Evolutionary conservation across 805 yeast genomes (phyloP).

Genomic region (Kuraishia molischiana): DNA sequence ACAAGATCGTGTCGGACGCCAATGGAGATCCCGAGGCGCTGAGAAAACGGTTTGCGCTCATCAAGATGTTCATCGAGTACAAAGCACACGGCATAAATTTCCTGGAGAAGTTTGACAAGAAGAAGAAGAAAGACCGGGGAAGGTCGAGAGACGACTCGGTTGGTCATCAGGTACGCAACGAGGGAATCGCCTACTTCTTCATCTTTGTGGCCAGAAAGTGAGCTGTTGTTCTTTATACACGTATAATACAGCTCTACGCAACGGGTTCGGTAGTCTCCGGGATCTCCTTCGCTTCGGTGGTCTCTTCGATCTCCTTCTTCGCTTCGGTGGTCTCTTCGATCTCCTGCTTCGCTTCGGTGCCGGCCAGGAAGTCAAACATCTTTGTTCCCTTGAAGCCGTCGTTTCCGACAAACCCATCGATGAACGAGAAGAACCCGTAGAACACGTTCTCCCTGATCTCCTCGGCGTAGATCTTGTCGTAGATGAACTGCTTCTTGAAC

Average conservation of each 20-base stretch:
- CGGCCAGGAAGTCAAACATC: not conserved
- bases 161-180: constrained; percentile 8
- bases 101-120: constrained; percentile 15
- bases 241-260: too few species aligned
- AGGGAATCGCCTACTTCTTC: constrained; percentile 15
- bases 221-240: not conserved
- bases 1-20: not conserved
- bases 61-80: constrained; percentile 21
- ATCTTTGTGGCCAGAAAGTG: constrained; percentile 15
- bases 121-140: constrained; percentile 5
- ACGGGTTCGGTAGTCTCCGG: not conserved
- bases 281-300: not conserved
- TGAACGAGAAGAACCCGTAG: constrained; percentile 83
- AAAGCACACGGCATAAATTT: constrained; percentile 6
- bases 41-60: constrained; percentile 9
- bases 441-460: constrained; percentile 83
- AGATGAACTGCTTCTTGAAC: constrained; percentile 81
- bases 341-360: not conserved
- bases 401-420: constrained; percentile 67
- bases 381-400: constrained; percentile 18
- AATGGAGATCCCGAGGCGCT: constrained; percentile 1
- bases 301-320: not conserved
- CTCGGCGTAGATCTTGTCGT: constrained; percentile 86
- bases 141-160: not conserved
- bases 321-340: not conserved